These are phyloP conservation scores for Aspergillus fijiensis DNA, from an alignment of 2,329 filamentous ascomycete genomes.

Conservation along the genomic window DNA sequence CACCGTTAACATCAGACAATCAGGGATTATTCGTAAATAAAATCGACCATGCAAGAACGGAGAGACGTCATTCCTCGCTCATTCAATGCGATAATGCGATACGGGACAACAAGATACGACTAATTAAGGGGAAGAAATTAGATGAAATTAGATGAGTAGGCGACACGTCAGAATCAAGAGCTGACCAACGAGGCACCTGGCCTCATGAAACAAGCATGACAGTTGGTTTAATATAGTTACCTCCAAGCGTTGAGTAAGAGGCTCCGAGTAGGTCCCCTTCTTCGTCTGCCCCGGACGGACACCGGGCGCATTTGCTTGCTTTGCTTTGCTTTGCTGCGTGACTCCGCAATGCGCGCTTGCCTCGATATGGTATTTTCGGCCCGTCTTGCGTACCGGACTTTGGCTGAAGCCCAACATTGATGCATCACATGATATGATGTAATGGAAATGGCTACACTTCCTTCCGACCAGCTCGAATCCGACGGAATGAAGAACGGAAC, in stretches of 20 bases:
- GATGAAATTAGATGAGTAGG: not conserved
- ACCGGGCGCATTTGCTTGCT: not conserved
- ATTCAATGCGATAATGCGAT: not conserved
- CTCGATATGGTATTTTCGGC: constrained; percentile 18
- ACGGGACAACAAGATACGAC: not conserved
- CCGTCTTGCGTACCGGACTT: constrained; percentile 18
- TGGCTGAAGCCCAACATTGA: not conserved
- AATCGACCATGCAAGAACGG: constrained; percentile 5
- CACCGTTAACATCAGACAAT: constrained; percentile 16
- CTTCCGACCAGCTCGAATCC: not conserved
- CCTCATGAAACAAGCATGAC: constrained; percentile 18
- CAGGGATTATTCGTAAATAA: constrained; percentile 6
- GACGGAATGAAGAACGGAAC: constrained; percentile 1
- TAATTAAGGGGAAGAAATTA: not conserved
- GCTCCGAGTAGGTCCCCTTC: not conserved
- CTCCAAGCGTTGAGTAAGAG: not conserved
- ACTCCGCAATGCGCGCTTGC: constrained; percentile 23
- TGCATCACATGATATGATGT: constrained; percentile 29
- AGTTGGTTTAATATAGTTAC: not conserved
- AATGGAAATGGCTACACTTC: constrained; percentile 27
- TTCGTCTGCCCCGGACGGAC: constrained; percentile 6
- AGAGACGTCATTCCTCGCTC: constrained; percentile 13
- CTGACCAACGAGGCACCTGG: constrained; percentile 24
- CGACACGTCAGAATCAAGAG: constrained; percentile 1
- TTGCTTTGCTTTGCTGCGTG: not conserved